Evolutionary conservation across 768 basidiomycete genomes (phyloP).

Genomic region (Russula compacta): DNA sequence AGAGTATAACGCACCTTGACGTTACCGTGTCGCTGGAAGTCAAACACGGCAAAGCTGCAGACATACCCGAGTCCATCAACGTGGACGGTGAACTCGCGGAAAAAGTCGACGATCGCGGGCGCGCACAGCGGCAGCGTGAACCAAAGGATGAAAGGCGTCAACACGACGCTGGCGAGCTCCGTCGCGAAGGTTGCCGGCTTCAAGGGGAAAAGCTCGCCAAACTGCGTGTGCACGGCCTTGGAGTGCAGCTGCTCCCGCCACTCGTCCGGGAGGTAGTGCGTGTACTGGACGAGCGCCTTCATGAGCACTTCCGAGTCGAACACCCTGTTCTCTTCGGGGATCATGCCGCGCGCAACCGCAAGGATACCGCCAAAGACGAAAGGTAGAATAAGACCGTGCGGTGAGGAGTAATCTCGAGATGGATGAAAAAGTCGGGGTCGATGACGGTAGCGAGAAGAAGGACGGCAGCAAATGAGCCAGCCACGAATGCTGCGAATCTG

Average conservation of each 20-base stretch:
- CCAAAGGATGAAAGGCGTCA: constrained; percentile 93
- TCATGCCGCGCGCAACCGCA: constrained; percentile 88
- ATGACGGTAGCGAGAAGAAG: constrained; percentile 85
- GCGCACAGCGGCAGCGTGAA: constrained; percentile 86
- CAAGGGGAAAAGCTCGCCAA: constrained; percentile 89
- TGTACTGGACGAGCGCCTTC: constrained; percentile 86
- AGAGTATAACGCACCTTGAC: constrained; percentile 50
- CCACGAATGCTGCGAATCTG: constrained; percentile 93
- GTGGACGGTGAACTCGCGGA: constrained; percentile 95
- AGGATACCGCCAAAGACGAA: constrained; percentile 81
- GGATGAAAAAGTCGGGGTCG: constrained; percentile 87
- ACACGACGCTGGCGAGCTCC: constrained; percentile 82
- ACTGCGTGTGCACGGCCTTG: constrained; percentile 85
- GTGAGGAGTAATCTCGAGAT: constrained; percentile 91
- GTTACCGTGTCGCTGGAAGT: constrained; percentile 92
- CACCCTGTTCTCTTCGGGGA: constrained; percentile 87
- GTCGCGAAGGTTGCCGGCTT: constrained; percentile 81
- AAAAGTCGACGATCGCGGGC: constrained; percentile 90
- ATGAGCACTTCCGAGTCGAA: constrained; percentile 92
- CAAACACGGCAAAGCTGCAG: constrained; percentile 97
- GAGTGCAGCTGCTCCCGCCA: constrained; percentile 89
- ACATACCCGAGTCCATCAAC: constrained; percentile 95
- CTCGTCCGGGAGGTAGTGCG: constrained; percentile 91
- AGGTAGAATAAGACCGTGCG: constrained; percentile 93
- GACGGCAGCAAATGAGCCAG: constrained; percentile 95